Evolutionary conservation across 1,284 basidiomycete genomes (phyloP).

Genomic region (Cystobasidium pallidum): DNA sequence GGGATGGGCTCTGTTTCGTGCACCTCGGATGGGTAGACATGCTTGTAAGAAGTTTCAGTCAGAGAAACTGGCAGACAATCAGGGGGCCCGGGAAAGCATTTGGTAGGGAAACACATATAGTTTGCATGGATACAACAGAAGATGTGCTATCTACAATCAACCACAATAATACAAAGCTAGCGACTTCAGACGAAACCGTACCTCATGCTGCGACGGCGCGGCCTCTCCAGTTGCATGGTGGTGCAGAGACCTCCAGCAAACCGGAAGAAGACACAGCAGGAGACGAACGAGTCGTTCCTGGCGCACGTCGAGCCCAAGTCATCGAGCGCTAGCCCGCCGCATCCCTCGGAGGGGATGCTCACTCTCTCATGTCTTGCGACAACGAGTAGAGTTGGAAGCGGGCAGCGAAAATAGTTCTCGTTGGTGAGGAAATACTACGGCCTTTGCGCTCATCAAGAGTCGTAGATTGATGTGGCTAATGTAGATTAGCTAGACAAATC

Average conservation of each 20-base stretch:
- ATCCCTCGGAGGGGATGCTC: constrained; percentile 4
- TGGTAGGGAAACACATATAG: neutral
- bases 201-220: constrained; percentile 43
- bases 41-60: no score
- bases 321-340: constrained; percentile 34
- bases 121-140: constrained; percentile 20
- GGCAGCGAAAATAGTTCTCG: constrained; percentile 39
- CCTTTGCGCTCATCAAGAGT: constrained; percentile 36
- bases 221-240: constrained; percentile 18
- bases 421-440: constrained; percentile 41
- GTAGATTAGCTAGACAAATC: constrained; percentile 41
- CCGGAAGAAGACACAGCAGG: constrained; percentile 19
- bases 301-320: constrained; percentile 45
- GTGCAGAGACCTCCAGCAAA: constrained; percentile 2
- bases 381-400: neutral
- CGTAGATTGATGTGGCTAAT: constrained; percentile 44
- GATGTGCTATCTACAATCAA: neutral
- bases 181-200: constrained; percentile 43
- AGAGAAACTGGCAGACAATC: no score
- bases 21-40: no score
- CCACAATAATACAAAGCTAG: constrained; percentile 7
- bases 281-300: constrained; percentile 33
- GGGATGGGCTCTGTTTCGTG: no score
- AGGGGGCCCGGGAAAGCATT: no score
- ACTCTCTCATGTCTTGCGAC: neutral